Evolutionary conservation across 768 basidiomycete species (phyloP).

Genomic region (Lactarius quietus): DNA sequence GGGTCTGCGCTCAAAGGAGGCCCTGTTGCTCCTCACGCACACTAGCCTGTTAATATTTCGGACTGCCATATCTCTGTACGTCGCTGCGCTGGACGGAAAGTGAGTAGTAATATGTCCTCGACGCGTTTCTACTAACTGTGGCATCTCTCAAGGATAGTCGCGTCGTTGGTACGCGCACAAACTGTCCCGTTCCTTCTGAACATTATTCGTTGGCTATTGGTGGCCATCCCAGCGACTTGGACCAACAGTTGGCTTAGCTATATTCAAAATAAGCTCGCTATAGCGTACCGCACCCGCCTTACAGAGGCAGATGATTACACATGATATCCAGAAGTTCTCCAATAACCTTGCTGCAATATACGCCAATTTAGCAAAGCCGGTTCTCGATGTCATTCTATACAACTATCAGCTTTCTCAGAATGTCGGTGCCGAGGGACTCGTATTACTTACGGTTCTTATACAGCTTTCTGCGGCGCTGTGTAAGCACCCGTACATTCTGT

Average conservation of each 20-base stretch:
- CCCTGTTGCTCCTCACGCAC: constrained; percentile 81
- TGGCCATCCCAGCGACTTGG: constrained; percentile 92
- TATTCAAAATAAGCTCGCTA: constrained; percentile 88
- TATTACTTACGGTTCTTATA: constrained; percentile 81
- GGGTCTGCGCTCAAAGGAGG: constrained; percentile 79
- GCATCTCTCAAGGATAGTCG: constrained; percentile 68
- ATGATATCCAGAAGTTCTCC: constrained; percentile 93
- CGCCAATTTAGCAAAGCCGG: constrained; percentile 89
- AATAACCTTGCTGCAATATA: constrained; percentile 90
- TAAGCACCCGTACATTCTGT: constrained; percentile 41
- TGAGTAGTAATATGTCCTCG: constrained; percentile 30
- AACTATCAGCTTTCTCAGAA: constrained; percentile 94
- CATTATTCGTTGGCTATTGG: constrained; percentile 84
- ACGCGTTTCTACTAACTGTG: constrained; percentile 8
- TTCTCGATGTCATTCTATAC: constrained; percentile 89
- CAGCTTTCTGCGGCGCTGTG: constrained; percentile 79
- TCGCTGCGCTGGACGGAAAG: constrained; percentile 92
- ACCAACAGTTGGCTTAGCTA: constrained; percentile 91
- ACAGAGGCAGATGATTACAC: constrained; percentile 94
- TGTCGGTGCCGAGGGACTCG: constrained; percentile 89
- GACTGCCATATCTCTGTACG: constrained; percentile 90
- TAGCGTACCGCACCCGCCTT: constrained; percentile 83
- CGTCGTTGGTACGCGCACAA: constrained; percentile 86
- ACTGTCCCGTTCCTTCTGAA: constrained; percentile 76
- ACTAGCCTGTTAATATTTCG: constrained; percentile 84